These are phyloP conservation scores for Stachybotrys chlorohalonatus DNA, from an alignment of 2,329 filamentous ascomycete genomes.

Conservation along the genomic window DNA sequence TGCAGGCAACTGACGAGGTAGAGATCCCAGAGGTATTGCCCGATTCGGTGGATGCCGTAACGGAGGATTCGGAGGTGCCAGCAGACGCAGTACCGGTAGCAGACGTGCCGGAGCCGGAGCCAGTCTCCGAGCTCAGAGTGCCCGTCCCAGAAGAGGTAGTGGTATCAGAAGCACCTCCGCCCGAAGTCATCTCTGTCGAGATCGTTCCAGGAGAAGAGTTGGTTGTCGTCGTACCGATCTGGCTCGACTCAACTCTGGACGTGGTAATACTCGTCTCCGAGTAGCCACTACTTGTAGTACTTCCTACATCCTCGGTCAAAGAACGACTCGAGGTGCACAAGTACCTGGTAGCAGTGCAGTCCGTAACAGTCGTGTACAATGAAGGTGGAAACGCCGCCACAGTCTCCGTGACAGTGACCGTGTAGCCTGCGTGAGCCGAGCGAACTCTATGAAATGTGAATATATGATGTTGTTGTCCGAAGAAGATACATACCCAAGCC, in stretches of 20 bases:
- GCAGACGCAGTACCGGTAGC: neutral
- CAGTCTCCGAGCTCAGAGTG: neutral
- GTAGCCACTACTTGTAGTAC: neutral
- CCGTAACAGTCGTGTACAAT: constrained; percentile 8
- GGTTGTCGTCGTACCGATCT: neutral
- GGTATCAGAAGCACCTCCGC: too few relatives aligned
- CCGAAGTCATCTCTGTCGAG: too few relatives aligned
- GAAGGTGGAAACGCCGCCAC: constrained; percentile 18
- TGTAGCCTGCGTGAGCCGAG: constrained; percentile 13
- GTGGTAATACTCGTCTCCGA: neutral
- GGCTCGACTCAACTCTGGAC: neutral
- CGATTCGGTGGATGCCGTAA: neutral
- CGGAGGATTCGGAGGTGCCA: neutral
- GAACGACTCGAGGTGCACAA: constrained; percentile 1
- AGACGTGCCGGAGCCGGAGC: neutral
- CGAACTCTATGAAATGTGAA: constrained; percentile 11
- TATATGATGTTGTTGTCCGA: neutral
- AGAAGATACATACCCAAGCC: constrained; percentile 15
- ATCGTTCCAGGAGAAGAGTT: too few relatives aligned
- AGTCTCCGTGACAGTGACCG: constrained; percentile 22
- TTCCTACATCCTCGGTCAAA: neutral
- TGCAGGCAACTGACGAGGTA: constrained; percentile 2
- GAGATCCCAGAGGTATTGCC: neutral
- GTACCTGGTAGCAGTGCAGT: constrained; percentile 1
- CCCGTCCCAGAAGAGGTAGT: neutral